Conservation (phyloP, 768 basidiomycete species). For the Sistotremastrum niveocremeum region DNA sequence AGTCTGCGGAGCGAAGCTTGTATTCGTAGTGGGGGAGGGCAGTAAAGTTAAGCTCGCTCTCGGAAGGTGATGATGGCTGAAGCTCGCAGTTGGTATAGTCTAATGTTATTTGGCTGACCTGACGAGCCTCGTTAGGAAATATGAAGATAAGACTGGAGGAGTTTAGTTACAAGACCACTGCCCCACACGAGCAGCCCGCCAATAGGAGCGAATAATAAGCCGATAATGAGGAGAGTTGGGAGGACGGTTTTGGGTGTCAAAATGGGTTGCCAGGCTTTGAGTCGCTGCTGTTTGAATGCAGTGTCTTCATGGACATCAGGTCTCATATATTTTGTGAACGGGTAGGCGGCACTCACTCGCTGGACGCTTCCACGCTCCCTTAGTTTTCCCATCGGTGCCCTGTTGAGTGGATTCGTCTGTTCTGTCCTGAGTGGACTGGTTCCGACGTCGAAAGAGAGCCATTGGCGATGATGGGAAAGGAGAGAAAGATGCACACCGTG, state of each 20-base stretch:
- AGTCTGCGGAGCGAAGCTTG: slow-evolving; percentile 47
- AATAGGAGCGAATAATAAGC: slow-evolving; percentile 89
- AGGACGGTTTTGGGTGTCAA: slow-evolving; percentile 95
- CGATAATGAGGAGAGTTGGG: slow-evolving; percentile 91
- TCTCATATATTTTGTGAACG: slow-evolving; percentile 2
- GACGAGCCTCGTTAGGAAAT: slow-evolving; percentile 11
- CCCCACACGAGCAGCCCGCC: slow-evolving; percentile 95
- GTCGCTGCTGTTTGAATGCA: slow-evolving; percentile 97
- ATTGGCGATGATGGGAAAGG: slow-evolving; percentile 7
- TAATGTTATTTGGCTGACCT: slow-evolving; percentile 87
- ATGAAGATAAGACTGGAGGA: not conserved
- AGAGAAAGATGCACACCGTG: no score
- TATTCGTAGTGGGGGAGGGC: slow-evolving; percentile 57
- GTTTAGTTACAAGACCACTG: slow-evolving; percentile 37
- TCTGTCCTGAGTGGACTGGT: slow-evolving; percentile 8
- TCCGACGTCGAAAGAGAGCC: slow-evolving; percentile 21
- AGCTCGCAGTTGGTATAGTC: slow-evolving; percentile 91
- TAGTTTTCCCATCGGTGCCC: slow-evolving; percentile 57
- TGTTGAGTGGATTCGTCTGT: slow-evolving; percentile 21
- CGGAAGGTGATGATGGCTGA: slow-evolving; percentile 27
- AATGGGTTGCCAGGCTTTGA: slow-evolving; percentile 99
- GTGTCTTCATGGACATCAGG: slow-evolving; percentile 46
- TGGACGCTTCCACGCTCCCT: slow-evolving; percentile 73
- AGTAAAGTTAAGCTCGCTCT: slow-evolving; percentile 25
- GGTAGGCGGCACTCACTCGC: slow-evolving; percentile 45